Conservation (phyloP, 257 asterid genomes). For the Ballota nigra region DNA sequence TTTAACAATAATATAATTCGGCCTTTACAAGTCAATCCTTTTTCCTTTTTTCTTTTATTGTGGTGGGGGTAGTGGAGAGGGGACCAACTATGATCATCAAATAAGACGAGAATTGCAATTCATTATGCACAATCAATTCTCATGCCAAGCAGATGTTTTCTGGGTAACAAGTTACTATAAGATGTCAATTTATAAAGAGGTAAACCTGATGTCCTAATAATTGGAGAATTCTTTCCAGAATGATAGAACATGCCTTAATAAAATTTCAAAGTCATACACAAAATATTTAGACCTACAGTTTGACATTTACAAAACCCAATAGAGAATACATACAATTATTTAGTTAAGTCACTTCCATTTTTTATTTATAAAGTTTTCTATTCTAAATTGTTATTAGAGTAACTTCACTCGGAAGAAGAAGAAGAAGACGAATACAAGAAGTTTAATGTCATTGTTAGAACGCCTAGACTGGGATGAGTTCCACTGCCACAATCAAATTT, state of each 20-base stretch:
- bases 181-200: background rate
- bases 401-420: background rate
- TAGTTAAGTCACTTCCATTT: constrained; percentile 1
- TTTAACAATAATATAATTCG: background rate
- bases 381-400: background rate
- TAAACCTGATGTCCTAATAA: background rate
- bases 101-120: background rate
- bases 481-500: background rate
- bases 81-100: background rate
- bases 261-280: background rate
- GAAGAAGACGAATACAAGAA: background rate
- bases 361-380: background rate
- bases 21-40: background rate
- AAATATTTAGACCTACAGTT: background rate
- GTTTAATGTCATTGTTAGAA: background rate
- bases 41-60: no score
- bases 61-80: background rate
- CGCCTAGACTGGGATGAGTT: background rate
- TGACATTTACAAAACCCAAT: background rate
- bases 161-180: background rate
- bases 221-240: background rate
- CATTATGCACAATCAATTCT: background rate
- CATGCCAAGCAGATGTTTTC: background rate
- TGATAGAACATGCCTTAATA: background rate
- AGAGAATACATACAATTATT: background rate